These are phyloP conservation scores for Globisporangium abappressorium DNA, from an alignment of 352 stramenopile genomes.

Conservation along the genomic window DNA sequence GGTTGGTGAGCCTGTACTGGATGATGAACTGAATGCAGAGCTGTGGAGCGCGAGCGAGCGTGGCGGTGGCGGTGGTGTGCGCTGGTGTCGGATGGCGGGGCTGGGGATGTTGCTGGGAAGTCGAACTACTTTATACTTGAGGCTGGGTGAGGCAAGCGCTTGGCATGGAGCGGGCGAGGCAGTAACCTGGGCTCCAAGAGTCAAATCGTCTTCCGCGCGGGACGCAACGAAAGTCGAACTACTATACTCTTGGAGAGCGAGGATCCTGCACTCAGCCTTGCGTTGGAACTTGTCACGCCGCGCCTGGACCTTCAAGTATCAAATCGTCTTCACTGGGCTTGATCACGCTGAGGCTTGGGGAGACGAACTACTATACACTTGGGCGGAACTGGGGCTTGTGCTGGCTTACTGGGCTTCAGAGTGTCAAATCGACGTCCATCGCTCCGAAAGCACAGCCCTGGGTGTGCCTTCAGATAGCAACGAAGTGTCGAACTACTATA, in stretches of 20 bases:
- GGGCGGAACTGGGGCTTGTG: background rate
- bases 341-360: background rate
- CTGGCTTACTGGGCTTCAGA: background rate
- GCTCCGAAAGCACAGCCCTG: background rate
- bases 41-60: background rate
- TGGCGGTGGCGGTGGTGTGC: background rate
- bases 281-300: background rate
- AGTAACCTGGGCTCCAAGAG: background rate
- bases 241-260: conserved; percentile 2
- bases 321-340: conserved; percentile 3
- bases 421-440: conserved; percentile 10
- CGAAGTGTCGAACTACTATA: conserved; percentile 9
- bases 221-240: conserved; percentile 9
- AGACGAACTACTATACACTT: conserved; percentile 11
- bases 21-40: background rate
- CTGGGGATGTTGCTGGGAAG: background rate
- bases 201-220: conserved; percentile 6
- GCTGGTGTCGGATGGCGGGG: background rate
- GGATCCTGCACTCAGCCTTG: background rate
- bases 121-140: conserved; percentile 6
- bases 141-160: background rate
- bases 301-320: background rate
- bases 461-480: background rate
- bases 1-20: background rate
- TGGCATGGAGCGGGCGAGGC: background rate